Evolutionary conservation across 176 grass and related monocot species (phyloP), one percentile per base, ranked within the genome.

Genomic region (Zoysia japonica): DNA sequence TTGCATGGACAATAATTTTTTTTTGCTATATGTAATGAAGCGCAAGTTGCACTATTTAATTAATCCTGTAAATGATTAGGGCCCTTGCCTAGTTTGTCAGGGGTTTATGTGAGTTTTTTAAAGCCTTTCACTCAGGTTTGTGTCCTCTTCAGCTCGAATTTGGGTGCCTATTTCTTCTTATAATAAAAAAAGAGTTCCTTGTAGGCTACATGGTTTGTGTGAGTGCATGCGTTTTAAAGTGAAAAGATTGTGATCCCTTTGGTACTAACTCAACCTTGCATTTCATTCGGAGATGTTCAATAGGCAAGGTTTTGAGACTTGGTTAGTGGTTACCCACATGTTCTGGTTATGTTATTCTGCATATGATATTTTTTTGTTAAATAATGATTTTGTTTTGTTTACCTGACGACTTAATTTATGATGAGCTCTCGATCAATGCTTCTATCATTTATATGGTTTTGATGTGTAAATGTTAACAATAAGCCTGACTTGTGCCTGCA

Each of bases 401-500:
- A 50, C 35, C 35, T 73, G 49, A 81, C 42, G 19, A 78, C 51
- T 82, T 83, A 28, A 17, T 68, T 11, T 7, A 43, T 74, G 54
- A 64, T 61, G 70, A 50, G 51, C 53, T 82, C 65, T 42, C 81
- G 40, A 45, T 51, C 37, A 52, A 71, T 67, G 68, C 61, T 71
- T 19, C 44, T 77, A 17, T 77, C 12, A 60, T 64, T 68, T 73
- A 5, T 63, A 72, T 39, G 45, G 8, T 78, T 63, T 70, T 73
- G n/a, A 77, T 59, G 2, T 66, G 17, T n/a, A 65, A 50, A 65
- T 83, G 37, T 48, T 9, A 81, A 69, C 5, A 61, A 52, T 72
- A 76, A 52, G 59, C 20, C 68, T 36, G 62, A 68, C 63, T 77
- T 93, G 19, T 78, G 51, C 53, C 15, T 84, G 55, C 89, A 96